phyloP scores from a whole-genome alignment of 192 early-diverging fungal species.

The Coemansia sp. region DNA sequence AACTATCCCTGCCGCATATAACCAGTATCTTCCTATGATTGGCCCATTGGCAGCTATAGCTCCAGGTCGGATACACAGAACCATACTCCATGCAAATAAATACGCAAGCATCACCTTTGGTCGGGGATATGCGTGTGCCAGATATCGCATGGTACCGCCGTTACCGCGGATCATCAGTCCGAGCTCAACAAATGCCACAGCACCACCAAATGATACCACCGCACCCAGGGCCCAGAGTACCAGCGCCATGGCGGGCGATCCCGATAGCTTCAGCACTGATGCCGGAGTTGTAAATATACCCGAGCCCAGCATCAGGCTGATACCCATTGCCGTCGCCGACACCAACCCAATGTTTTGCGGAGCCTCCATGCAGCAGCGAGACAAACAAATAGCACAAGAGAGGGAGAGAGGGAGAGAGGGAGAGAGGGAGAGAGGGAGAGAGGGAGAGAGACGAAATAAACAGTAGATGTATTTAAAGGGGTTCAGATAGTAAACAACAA shows the following conservation, averaged over 20 bases:
- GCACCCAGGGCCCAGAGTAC: slow-evolving; percentile 74
- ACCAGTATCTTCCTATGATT: slow-evolving; percentile 55
- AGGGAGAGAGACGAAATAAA: too few relatives aligned
- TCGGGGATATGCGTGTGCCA: slow-evolving; percentile 62
- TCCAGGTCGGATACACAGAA: slow-evolving; percentile 54
- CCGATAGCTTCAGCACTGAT: slow-evolving; percentile 59
- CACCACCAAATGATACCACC: slow-evolving; percentile 75
- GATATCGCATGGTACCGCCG: slow-evolving; percentile 87
- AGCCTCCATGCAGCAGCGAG: not conserved
- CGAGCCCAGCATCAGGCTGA: slow-evolving; percentile 75
- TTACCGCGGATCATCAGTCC: slow-evolving; percentile 80
- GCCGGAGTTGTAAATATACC: slow-evolving; percentile 82
- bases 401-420: too few relatives aligned
- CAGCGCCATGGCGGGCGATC: slow-evolving; percentile 65
- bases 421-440: too few relatives aligned
- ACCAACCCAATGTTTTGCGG: slow-evolving; percentile 49
- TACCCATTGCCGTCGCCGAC: slow-evolving; percentile 66
- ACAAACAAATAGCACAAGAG: too few relatives aligned
- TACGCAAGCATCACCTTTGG: slow-evolving; percentile 53
- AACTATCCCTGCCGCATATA: slow-evolving; percentile 43
- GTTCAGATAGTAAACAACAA: too few relatives aligned
- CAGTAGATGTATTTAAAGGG: too few relatives aligned
- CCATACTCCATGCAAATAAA: slow-evolving; percentile 54
- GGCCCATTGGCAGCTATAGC: slow-evolving; percentile 52
- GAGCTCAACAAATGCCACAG: slow-evolving; percentile 85